Conservation (phyloP, 768 basidiomycete genomes). For the Suillus tomentosus region DNA sequence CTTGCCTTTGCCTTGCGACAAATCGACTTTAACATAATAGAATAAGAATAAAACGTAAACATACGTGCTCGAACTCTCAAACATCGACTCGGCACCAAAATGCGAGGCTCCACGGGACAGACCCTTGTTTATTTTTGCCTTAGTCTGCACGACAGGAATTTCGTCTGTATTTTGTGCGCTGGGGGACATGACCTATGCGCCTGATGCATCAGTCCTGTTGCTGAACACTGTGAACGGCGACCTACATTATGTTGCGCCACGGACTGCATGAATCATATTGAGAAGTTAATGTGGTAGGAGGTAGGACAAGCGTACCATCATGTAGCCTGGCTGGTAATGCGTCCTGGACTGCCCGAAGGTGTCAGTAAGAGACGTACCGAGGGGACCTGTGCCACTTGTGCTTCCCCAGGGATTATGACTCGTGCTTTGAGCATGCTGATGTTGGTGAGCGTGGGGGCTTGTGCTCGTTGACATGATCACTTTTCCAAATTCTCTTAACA, state of each 20-base stretch:
- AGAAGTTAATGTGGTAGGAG: neutral
- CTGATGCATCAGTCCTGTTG: slow-evolving; percentile 2
- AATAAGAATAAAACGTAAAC: slow-evolving; percentile 14
- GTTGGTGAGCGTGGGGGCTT: slow-evolving; percentile 13
- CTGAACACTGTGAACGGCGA: neutral
- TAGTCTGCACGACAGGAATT: slow-evolving; percentile 73
- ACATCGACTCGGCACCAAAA: slow-evolving; percentile 86
- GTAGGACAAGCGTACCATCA: slow-evolving; percentile 59
- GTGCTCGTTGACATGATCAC: slow-evolving; percentile 39
- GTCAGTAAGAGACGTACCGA: slow-evolving; percentile 61
- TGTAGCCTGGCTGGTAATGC: slow-evolving; percentile 80
- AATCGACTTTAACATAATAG: slow-evolving; percentile 10
- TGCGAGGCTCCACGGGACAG: slow-evolving; percentile 66
- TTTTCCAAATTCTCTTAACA: neutral
- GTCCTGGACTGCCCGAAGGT: slow-evolving; percentile 70
- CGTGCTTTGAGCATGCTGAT: slow-evolving; percentile 46
- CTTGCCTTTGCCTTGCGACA: slow-evolving; percentile 54
- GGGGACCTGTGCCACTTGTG: slow-evolving; percentile 39
- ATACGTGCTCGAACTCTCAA: slow-evolving; percentile 55
- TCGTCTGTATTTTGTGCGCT: slow-evolving; percentile 70
- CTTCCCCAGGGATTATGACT: slow-evolving; percentile 50
- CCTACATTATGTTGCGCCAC: slow-evolving; percentile 62
- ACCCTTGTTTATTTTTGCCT: slow-evolving; percentile 76
- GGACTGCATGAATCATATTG: slow-evolving; percentile 43
- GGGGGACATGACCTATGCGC: slow-evolving; percentile 42